Conservation (phyloP, 345 rosid genomes). For the Euphorbia pulcherrima region DNA sequence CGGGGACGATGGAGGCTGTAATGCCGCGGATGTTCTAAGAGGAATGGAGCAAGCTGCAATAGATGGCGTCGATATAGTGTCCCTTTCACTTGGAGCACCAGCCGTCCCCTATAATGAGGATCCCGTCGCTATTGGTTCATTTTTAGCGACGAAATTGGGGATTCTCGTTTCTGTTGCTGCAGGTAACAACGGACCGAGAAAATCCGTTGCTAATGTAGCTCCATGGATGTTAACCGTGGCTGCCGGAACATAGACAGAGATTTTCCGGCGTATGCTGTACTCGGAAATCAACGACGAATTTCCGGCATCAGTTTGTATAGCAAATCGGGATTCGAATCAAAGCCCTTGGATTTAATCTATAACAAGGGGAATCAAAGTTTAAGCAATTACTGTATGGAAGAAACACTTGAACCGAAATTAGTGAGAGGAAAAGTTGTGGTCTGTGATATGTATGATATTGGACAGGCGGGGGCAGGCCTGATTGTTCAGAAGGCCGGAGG, state of each 20-base stretch:
- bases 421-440: slow-evolving; percentile 70
- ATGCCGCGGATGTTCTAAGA: slow-evolving; percentile 61
- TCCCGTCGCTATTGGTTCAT: slow-evolving; percentile 59
- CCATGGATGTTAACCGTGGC: slow-evolving; percentile 95
- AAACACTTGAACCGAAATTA: slow-evolving; percentile 51
- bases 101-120: slow-evolving; percentile 51
- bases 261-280: slow-evolving; percentile 58
- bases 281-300: slow-evolving; percentile 43
- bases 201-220: slow-evolving; percentile 62
- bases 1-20: slow-evolving; percentile 50
- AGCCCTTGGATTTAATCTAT: slow-evolving; percentile 50
- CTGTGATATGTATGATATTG: slow-evolving; percentile 60
- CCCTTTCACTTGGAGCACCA: slow-evolving; percentile 57
- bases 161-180: slow-evolving; percentile 70
- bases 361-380: slow-evolving; percentile 32
- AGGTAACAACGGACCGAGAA: slow-evolving; percentile 70
- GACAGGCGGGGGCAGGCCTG: slow-evolving; percentile 69
- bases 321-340: slow-evolving; percentile 52
- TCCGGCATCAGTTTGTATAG: slow-evolving; percentile 65
- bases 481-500: slow-evolving; percentile 80
- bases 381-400: slow-evolving; percentile 56
- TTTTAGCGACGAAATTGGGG: slow-evolving; percentile 61
- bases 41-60: slow-evolving; percentile 63
- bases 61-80: slow-evolving; percentile 81
- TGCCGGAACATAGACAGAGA: slow-evolving; percentile 73